Percentiles rank a stretch among this genome's conserved stretches.
phyloP scores from a whole-genome alignment of 2,329 filamentous ascomycete species.

The Epichloe typhina region DNA sequence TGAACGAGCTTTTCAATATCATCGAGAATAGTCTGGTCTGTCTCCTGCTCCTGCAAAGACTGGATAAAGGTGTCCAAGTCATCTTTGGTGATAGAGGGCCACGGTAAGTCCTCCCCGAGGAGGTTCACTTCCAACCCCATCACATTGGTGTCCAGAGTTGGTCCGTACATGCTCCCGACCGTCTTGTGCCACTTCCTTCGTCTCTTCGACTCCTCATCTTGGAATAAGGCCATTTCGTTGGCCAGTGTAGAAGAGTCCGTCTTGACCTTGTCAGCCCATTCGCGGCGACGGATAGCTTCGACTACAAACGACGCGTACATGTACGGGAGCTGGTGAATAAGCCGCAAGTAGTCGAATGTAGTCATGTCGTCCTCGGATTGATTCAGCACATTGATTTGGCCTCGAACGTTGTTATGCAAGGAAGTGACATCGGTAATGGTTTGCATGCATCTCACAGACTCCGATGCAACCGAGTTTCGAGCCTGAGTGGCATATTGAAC shows the following conservation, averaged over 20 bases:
- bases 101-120: conserved; percentile 62
- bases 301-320: conserved; percentile 82
- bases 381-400: conserved; percentile 57
- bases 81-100: conserved; percentile 64
- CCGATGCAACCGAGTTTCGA: conserved; percentile 53
- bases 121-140: conserved; percentile 76
- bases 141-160: conserved; percentile 54
- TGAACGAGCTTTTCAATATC: conserved; percentile 66
- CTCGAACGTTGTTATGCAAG: conserved; percentile 57
- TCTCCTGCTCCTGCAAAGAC: conserved; percentile 49
- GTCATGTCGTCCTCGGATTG: conserved; percentile 63
- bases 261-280: conserved; percentile 88
- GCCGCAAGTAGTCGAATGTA: conserved; percentile 66
- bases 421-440: conserved; percentile 70
- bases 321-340: conserved; percentile 72
- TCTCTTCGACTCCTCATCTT: conserved; percentile 83
- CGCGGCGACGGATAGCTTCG: conserved; percentile 72
- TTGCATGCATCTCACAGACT: conserved; percentile 64
- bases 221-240: conserved; percentile 84
- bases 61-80: conserved; percentile 67
- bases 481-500: conserved; percentile 45
- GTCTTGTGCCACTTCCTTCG: conserved; percentile 83
- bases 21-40: conserved; percentile 51
- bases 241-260: conserved; percentile 75
- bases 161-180: conserved; percentile 62